These are phyloP conservation scores for Rhizodiscina lignyota DNA, from an alignment of 495 filamentous ascomycete genomes.

Conservation along the genomic window DNA sequence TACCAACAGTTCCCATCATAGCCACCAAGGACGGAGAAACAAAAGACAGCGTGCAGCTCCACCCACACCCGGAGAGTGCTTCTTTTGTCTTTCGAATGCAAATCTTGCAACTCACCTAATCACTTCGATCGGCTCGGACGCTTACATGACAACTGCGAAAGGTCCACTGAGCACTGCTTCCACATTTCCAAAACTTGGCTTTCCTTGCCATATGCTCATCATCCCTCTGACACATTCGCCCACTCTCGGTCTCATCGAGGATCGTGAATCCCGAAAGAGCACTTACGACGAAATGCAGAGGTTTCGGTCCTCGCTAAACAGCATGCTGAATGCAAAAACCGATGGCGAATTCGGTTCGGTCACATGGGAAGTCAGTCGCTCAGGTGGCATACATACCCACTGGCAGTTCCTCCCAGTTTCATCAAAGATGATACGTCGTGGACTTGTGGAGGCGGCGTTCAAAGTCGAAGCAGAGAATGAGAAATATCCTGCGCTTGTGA, in stretches of 20 bases:
- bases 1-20: slow-evolving; percentile 16
- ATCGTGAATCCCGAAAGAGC: slow-evolving; percentile 32
- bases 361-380: slow-evolving; percentile 77
- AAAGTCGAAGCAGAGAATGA: slow-evolving; percentile 67
- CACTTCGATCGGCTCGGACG: slow-evolving; percentile 64
- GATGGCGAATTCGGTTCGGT: slow-evolving; percentile 52
- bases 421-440: slow-evolving; percentile 39
- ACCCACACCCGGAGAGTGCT: slow-evolving; percentile 64
- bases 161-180: slow-evolving; percentile 58
- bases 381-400: slow-evolving; percentile 64
- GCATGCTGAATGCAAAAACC: slow-evolving; percentile 39
- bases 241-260: slow-evolving; percentile 43
- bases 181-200: slow-evolving; percentile 53
- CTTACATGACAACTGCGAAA: slow-evolving; percentile 83
- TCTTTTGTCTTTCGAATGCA: slow-evolving; percentile 84
- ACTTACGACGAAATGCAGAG: slow-evolving; percentile 64
- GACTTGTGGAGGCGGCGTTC: slow-evolving; percentile 69
- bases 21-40: slow-evolving; percentile 22
- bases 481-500: slow-evolving; percentile 38
- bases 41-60: slow-evolving; percentile 39
- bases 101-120: slow-evolving; percentile 75
- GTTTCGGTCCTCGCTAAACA: slow-evolving; percentile 55
- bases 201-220: slow-evolving; percentile 78
- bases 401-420: slow-evolving; percentile 89
- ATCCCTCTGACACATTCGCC: slow-evolving; percentile 69